Conservation (phyloP, 2,329 filamentous ascomycete genomes). For the Scedosporium minutisporum region DNA sequence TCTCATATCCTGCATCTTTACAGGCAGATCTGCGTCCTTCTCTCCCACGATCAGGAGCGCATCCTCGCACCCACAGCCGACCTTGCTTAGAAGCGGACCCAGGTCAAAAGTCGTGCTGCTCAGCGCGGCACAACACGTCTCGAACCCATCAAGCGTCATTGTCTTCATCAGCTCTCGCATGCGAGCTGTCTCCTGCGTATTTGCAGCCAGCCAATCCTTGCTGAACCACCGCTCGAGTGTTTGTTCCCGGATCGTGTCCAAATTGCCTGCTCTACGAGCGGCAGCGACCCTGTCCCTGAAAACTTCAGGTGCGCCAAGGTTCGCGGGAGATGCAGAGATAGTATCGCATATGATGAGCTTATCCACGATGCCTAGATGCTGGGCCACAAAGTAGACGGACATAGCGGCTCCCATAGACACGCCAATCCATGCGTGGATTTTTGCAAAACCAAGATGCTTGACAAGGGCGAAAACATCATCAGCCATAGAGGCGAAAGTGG, state of each 20-base stretch:
- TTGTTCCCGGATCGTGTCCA: slow-evolving; percentile 19
- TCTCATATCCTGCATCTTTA: slow-evolving; percentile 28
- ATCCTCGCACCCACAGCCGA: slow-evolving; percentile 23
- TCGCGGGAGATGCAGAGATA: slow-evolving; percentile 26
- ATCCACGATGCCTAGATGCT: slow-evolving; percentile 26
- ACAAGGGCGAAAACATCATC: slow-evolving; percentile 27
- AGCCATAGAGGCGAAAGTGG: slow-evolving; percentile 28
- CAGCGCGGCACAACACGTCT: slow-evolving; percentile 30
- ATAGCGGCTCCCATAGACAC: slow-evolving; percentile 35
- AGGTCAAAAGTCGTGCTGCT: slow-evolving; percentile 27
- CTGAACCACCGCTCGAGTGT: slow-evolving; percentile 33
- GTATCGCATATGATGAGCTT: slow-evolving; percentile 31
- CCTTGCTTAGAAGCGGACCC: slow-evolving; percentile 20
- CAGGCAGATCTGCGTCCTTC: slow-evolving; percentile 29
- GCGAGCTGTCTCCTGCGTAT: slow-evolving; percentile 24
- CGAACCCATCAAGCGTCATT: slow-evolving; percentile 29
- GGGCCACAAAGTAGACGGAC: slow-evolving; percentile 27
- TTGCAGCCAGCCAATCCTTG: slow-evolving; percentile 22
- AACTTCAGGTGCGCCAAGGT: slow-evolving; percentile 23
- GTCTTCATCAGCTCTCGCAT: slow-evolving; percentile 25
- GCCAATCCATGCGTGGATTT: slow-evolving; percentile 30
- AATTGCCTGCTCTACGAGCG: slow-evolving; percentile 21
- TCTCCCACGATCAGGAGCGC: slow-evolving; percentile 29
- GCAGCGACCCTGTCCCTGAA: slow-evolving; percentile 25
- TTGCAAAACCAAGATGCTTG: slow-evolving; percentile 18